Base-by-base conservation (phyloP, 768 basidiomycete species). In the Trametes coccinea region DNA sequence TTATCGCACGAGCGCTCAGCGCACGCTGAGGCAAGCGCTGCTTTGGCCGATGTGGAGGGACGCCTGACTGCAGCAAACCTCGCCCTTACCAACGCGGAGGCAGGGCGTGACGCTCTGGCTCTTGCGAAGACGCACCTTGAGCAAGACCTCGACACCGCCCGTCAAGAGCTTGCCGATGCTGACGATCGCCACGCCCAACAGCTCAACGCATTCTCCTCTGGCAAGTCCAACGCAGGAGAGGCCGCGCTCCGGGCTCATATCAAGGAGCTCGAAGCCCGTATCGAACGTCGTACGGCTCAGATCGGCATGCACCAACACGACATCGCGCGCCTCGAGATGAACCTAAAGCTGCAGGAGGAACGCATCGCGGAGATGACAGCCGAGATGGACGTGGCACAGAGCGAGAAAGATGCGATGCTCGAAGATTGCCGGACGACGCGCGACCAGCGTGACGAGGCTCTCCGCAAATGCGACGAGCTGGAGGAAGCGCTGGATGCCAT, bases 361-460 rank as follows among this genome's bases (percentile, higher is more conserved):
- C 80, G 89, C 6, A 72, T 92, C 41, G 72, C 70, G 2, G 92
- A 93, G 75, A 82, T 90, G 82, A 86, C 81, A 2, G 72, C 70
- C 16, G 92, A 93, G 66, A 71, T 91, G 59, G 90, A 90, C 67
- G 81, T 82, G 62, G 76, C 86, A 60, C 78, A 75, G 22, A 80
- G 84, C 4, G 83, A 92, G 76, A 90, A 88, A 71, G 84, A 84
- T 58, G 86, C 89, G 2, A 90, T 93, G 88, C 83, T 93, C 0
- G 90, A 92, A 63, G 92, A 93, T 69, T 93, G 92, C 67, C 86
- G 87, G 4, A 85, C 87, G 56, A 90, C 89, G 2, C 79, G 92
- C 55, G 87, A 87, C 56, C 83, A 87, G 22, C 79, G 92, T 39
- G 88, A 93, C 71, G 79, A 80, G 29, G 88, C 90, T 4, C 70